Evolutionary conservation across 129 eudicot genomes (phyloP).

Genomic region (Centrapalus pauciflorus): DNA sequence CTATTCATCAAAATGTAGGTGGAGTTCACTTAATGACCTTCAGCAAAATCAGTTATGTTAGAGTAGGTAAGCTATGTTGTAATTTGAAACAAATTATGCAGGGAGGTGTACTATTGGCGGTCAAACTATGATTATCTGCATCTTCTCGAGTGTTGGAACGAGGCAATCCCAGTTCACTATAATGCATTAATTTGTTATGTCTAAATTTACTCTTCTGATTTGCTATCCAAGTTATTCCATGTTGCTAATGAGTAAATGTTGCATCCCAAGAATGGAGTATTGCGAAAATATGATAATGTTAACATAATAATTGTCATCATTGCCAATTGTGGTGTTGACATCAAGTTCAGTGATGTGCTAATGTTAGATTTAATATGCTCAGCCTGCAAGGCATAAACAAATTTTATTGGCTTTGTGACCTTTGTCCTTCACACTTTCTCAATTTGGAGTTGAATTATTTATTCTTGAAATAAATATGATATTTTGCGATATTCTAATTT

Average conservation of each 20-base stretch:
- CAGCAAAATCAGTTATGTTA: background rate
- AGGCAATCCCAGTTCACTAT: too few relatives aligned
- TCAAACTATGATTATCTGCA: background rate
- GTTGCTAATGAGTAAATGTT: too few relatives aligned
- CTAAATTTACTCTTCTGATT: too few relatives aligned
- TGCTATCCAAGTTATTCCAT: too few relatives aligned
- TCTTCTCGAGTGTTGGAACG: too few relatives aligned
- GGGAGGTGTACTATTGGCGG: background rate
- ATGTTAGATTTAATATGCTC: background rate
- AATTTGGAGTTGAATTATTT: background rate
- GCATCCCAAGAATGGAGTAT: too few relatives aligned
- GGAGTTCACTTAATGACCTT: background rate
- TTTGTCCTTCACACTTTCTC: background rate
- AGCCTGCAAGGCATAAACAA: background rate
- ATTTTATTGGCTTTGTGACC: background rate
- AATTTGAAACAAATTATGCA: background rate
- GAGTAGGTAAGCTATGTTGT: background rate
- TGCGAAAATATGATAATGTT: too few relatives aligned
- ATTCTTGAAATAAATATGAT: background rate
- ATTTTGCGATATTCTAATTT: background rate
- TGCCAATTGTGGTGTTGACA: background rate
- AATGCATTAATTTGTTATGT: too few relatives aligned
- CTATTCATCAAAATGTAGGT: background rate
- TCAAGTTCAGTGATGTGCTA: background rate
- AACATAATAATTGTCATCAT: background rate